These are phyloP conservation scores for Magnaporthales sp. DNA, from an alignment of 2,329 filamentous ascomycete genomes.

Conservation along the genomic window DNA sequence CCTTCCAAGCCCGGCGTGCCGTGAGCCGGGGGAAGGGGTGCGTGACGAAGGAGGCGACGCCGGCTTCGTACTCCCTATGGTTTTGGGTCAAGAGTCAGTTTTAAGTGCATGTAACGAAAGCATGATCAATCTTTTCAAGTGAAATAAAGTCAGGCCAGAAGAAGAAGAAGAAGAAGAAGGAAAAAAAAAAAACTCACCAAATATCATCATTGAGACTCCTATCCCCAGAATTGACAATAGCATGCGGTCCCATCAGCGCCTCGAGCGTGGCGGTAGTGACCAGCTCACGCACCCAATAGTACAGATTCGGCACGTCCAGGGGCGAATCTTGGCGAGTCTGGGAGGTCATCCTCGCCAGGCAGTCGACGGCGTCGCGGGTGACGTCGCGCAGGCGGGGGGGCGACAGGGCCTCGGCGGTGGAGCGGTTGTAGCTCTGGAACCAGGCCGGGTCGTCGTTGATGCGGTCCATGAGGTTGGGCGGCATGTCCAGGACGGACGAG, in stretches of 20 bases:
- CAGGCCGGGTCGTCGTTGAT: conserved; percentile 14
- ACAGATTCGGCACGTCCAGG: conserved; percentile 14
- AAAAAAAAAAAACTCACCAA: not conserved
- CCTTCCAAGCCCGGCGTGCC: conserved; percentile 20
- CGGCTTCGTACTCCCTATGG: conserved; percentile 19
- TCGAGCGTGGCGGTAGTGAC: not conserved
- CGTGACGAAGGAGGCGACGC: conserved; percentile 17
- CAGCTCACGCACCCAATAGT: conserved; percentile 18
- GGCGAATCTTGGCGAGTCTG: conserved; percentile 29
- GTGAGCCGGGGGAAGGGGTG: conserved; percentile 11
- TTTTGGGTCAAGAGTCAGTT: conserved; percentile 16
- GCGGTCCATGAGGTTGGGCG: conserved; percentile 25
- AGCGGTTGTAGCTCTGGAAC: not conserved
- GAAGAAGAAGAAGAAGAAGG: too few relatives aligned
- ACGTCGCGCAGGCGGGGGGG: not conserved
- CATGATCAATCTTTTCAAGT: too few relatives aligned
- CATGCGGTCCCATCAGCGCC: not conserved
- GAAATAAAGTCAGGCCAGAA: too few relatives aligned
- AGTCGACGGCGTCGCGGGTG: not conserved
- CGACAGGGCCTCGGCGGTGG: conserved; percentile 27
- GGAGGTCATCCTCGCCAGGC: conserved; percentile 13
- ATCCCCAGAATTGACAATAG: not conserved
- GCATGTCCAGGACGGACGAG: conserved; percentile 27
- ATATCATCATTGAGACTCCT: not conserved
- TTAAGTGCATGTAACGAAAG: too few relatives aligned